These are phyloP conservation scores for Aciculosporium take DNA, from an alignment of 2,329 filamentous ascomycete genomes.

Conservation along the genomic window DNA sequence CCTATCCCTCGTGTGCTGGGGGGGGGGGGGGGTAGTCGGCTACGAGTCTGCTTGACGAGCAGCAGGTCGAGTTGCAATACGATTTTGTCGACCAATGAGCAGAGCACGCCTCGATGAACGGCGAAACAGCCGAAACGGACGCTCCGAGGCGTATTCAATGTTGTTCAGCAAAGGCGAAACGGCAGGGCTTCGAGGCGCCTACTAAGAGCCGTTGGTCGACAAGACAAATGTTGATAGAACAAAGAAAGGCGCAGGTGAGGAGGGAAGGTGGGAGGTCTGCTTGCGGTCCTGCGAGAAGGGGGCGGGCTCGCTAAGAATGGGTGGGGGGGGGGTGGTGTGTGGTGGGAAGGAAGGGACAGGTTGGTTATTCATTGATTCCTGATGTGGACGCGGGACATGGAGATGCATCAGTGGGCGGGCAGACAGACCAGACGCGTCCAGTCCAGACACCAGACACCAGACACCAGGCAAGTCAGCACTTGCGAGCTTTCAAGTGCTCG, in stretches of 20 bases:
- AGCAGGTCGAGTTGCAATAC: background rate
- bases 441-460: too few species aligned
- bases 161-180: too few species aligned
- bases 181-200: background rate
- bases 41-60: slow-evolving; percentile 4
- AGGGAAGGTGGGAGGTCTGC: background rate
- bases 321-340: background rate
- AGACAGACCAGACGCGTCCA: background rate
- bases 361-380: too few species aligned
- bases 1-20: too few species aligned
- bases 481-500: background rate
- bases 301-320: background rate
- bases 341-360: background rate
- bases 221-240: background rate
- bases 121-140: background rate
- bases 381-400: background rate
- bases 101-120: background rate
- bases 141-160: too few species aligned
- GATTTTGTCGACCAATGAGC: background rate
- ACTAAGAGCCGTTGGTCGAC: background rate
- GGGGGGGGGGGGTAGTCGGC: background rate
- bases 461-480: background rate
- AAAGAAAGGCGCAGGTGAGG: background rate
- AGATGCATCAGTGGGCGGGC: background rate
- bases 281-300: too few species aligned